A percentile compares a stretch with the other conserved stretches of the same genome.
Conservation (phyloP, 2,329 filamentous ascomycete species). For the Colletotrichum simmondsii region DNA sequence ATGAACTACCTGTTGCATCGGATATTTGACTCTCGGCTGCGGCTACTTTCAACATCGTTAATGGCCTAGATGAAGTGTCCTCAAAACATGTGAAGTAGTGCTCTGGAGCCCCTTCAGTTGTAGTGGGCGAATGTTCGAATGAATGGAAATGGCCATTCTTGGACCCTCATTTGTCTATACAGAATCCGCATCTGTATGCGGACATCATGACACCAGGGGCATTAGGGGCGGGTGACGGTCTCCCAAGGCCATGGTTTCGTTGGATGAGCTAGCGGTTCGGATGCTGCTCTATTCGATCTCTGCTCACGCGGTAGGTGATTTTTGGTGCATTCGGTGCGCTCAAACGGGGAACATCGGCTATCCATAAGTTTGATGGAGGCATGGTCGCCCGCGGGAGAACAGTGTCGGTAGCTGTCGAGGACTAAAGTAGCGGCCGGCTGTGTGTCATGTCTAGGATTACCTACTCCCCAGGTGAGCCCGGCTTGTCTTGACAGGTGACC, state of each 20-base stretch:
- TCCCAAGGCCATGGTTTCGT: constrained; percentile 25
- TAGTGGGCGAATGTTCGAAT: not conserved
- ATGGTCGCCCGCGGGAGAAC: constrained; percentile 3
- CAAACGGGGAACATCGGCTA: not conserved
- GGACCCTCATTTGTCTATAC: not conserved
- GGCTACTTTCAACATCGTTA: not conserved
- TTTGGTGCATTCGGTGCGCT: not conserved
- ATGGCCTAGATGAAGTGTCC: constrained; percentile 1
- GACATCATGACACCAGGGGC: not conserved
- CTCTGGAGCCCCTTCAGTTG: not conserved
- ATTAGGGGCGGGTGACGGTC: constrained; percentile 1
- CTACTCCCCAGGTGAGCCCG: not conserved
- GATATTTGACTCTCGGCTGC: constrained; percentile 10
- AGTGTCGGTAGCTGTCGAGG: not conserved
- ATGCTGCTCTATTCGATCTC: not conserved
- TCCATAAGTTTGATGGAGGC: not conserved
- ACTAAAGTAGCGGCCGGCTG: constrained; percentile 3
- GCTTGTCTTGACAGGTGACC: constrained; percentile 22
- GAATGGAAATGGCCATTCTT: constrained; percentile 3
- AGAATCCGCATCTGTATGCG: not conserved
- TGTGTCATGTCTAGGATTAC: not conserved
- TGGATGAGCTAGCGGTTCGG: constrained; percentile 20
- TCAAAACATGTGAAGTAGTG: not conserved
- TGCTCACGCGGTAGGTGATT: not conserved
- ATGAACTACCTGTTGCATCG: constrained; percentile 18